Conservation (phyloP, 179 eudicot species). For the Sideroxylon spinosum region DNA sequence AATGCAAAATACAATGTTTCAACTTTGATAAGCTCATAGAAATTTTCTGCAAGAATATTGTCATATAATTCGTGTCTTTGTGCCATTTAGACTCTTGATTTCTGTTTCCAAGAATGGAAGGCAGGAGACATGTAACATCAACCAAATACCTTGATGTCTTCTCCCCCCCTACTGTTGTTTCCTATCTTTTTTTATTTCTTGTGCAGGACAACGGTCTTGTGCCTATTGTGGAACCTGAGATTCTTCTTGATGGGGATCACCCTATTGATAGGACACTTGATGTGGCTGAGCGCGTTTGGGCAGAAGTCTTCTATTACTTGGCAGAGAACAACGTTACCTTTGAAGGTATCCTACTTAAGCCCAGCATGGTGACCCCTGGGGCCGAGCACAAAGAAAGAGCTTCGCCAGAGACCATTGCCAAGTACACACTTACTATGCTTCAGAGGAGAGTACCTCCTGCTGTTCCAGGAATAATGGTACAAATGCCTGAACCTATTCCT, state of each 20-base stretch:
- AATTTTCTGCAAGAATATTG: background rate
- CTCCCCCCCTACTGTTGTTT: background rate
- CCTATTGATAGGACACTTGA: conserved; percentile 50
- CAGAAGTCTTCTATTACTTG: conserved; percentile 54
- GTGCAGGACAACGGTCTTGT: conserved; percentile 51
- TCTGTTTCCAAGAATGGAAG: no score
- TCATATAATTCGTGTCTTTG: background rate
- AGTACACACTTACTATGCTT: conserved; percentile 46
- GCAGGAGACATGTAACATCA: no score
- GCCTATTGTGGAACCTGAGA: conserved; percentile 62
- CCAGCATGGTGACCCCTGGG: conserved; percentile 67
- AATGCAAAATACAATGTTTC: background rate
- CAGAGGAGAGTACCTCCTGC: conserved; percentile 60
- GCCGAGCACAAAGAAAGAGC: conserved; percentile 59
- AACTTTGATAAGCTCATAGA: background rate
- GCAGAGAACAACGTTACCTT: conserved; percentile 48
- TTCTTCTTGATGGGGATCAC: conserved; percentile 60
- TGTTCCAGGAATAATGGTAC: conserved; percentile 60
- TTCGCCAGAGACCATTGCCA: conserved; percentile 48
- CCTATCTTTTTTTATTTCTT: conserved; percentile 2
- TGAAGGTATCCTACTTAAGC: conserved; percentile 54
- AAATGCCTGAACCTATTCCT: background rate
- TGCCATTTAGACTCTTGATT: background rate
- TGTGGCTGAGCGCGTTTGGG: conserved; percentile 52
- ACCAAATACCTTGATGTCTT: no score